Conservation (phyloP, 2,329 filamentous ascomycete species). For the Tolypocladium amazonense region DNA sequence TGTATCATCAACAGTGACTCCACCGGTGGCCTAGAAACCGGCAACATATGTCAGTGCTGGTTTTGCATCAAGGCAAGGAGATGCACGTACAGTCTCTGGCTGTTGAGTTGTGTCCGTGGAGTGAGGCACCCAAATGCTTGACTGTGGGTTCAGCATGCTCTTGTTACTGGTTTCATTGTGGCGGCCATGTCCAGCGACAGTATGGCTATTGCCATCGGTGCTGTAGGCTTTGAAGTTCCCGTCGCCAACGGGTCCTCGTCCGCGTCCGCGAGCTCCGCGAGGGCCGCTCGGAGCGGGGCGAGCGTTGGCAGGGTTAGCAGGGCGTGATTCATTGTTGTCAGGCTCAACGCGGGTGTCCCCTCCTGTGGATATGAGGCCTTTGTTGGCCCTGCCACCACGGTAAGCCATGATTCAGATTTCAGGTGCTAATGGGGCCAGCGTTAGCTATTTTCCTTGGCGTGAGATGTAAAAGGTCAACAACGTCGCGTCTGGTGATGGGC, state of each 20-base stretch:
- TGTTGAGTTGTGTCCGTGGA: not conserved
- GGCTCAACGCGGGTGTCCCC: not conserved
- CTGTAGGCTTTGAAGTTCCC: not conserved
- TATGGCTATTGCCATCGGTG: not conserved
- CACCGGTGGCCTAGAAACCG: not conserved
- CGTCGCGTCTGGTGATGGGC: too few relatives aligned
- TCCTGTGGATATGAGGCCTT: not conserved
- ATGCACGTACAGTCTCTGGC: not conserved
- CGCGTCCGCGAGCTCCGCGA: not conserved
- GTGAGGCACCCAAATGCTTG: not conserved
- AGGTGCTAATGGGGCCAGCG: not conserved
- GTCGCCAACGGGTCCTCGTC: not conserved
- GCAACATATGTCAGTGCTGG: not conserved
- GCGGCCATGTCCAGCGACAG: not conserved
- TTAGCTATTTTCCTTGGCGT: not conserved
- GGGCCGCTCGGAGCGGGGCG: not conserved
- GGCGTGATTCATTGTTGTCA: constrained; percentile 1
- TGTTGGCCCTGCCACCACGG: not conserved
- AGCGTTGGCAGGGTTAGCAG: not conserved
- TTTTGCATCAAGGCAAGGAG: not conserved
- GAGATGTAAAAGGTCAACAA: not conserved
- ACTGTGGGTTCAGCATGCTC: not conserved
- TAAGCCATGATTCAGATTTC: not conserved
- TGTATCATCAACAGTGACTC: not conserved
- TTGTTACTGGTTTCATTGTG: not conserved